A percentile compares a stretch with the other conserved stretches of the same genome.
These are phyloP conservation scores for Protomyces pachydermus DNA, from an alignment of 1,139 yeast species.

Conservation along the genomic window DNA sequence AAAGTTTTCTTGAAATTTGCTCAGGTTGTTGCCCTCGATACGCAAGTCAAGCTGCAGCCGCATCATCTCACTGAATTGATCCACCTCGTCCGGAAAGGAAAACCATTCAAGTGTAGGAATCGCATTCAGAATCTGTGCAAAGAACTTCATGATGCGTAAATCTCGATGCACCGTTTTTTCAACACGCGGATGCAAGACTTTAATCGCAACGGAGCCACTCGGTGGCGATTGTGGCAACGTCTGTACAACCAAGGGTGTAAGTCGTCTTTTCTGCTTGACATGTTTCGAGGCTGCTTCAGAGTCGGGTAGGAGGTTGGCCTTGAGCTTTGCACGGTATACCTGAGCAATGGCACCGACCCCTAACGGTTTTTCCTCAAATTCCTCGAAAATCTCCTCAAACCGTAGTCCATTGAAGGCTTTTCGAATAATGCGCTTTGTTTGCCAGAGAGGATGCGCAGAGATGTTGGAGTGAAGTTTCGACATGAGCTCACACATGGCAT, in stretches of 20 bases:
- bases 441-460: conserved; percentile 59
- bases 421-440: conserved; percentile 56
- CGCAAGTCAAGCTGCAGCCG: conserved; percentile 79
- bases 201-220: conserved; percentile 71
- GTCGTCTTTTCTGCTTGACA: neutral
- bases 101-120: conserved; percentile 98
- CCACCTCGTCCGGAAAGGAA: conserved; percentile 89
- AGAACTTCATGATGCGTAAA: conserved; percentile 70
- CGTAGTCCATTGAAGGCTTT: conserved; percentile 56
- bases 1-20: conserved; percentile 63
- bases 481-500: conserved; percentile 70
- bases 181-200: conserved; percentile 86
- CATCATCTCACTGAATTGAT: conserved; percentile 81
- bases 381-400: conserved; percentile 76
- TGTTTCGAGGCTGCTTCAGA: neutral
- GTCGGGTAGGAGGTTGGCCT: conserved; percentile 26
- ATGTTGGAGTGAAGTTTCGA: conserved; percentile 78
- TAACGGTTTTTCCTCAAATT: conserved; percentile 66
- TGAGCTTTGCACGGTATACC: conserved; percentile 65
- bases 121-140: conserved; percentile 62
- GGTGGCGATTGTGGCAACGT: conserved; percentile 37
- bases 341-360: conserved; percentile 99
- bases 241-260: conserved; percentile 24
- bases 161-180: conserved; percentile 70
- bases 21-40: conserved; percentile 78